Evolutionary conservation across 257 asterid species (phyloP), one percentile per base, ranked within the genome.

Genomic region (Schizonepeta tenuifolia): DNA sequence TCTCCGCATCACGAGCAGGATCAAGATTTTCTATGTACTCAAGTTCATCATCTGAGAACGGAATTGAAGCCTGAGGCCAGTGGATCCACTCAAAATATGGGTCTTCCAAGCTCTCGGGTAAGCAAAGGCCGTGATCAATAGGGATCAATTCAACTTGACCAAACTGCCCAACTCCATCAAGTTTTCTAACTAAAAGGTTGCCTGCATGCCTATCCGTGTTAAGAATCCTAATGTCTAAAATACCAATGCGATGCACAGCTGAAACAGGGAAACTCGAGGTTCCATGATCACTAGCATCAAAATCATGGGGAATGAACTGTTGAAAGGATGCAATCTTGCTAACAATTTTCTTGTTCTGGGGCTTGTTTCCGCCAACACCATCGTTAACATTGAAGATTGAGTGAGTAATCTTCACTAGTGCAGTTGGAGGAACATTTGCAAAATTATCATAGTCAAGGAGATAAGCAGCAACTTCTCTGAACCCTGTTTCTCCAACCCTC

Each of bases 41-140:
- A 20, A 94, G 97, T 74, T 94, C 99, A 31, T 94, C 97, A 0
- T 88, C 99, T 13, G 97, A 91, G 74, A 94, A 94, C 0, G 99
- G 97, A 40, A 94, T 85, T 14, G 99, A 94, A 65, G 99, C 91
- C 81, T 94, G 99, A 12, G 97, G 99, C 98, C 98, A 93, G 75
- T 93, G 97, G 53, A 90, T 93, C 98, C 98, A 93, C 85, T 93
- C 98, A 55, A 90, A 93, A 73, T 90, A 93, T 1, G 98, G 98
- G 65, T 93, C 98, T 78, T 93, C 98, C 78, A 93, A 77, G 64
- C 86, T 78, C 82, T 93, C 97, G 0, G 98, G 98, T 79, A 93
- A 76, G 83, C 98, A 91, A 20, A 93, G 97, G 54, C 98, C 98
- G 59, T 93, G 98, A 65, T 93, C 98, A 57, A 93, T 93, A 28